Conservation (phyloP, 2,329 filamentous ascomycete species). For the Colletotrichum magnum region DNA sequence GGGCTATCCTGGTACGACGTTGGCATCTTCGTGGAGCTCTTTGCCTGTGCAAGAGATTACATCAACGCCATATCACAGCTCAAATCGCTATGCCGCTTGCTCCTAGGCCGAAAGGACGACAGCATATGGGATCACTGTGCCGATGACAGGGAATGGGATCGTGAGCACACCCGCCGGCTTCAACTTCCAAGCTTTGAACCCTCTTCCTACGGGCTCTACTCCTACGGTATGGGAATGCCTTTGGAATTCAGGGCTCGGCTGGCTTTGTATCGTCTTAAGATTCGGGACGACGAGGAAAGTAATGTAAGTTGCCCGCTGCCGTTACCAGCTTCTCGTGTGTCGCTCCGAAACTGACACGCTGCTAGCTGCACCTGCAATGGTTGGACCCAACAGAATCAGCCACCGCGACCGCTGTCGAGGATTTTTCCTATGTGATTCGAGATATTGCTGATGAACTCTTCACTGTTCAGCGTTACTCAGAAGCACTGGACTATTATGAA, state of each 20-base stretch:
- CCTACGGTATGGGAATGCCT: conserved; percentile 82
- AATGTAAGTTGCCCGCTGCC: conserved; percentile 66
- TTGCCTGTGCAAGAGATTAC: conserved; percentile 75
- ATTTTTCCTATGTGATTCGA: conserved; percentile 85
- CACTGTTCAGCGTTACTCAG: conserved; percentile 49
- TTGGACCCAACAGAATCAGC: conserved; percentile 68
- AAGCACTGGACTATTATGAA: conserved; percentile 70
- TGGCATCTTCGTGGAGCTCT: conserved; percentile 87
- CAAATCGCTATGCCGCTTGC: conserved; percentile 83
- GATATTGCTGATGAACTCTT: conserved; percentile 70
- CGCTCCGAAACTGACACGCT: conserved; percentile 34
- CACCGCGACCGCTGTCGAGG: conserved; percentile 46
- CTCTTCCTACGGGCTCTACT: conserved; percentile 64
- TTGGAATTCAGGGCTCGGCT: conserved; percentile 87
- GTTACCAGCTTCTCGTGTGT: neutral
- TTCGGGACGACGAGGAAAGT: conserved; percentile 79
- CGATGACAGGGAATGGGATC: conserved; percentile 93
- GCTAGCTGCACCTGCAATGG: conserved; percentile 76
- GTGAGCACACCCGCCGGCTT: conserved; percentile 76
- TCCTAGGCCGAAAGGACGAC: conserved; percentile 82
- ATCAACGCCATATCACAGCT: conserved; percentile 77
- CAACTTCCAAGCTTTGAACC: conserved; percentile 73
- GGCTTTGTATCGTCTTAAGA: conserved; percentile 83
- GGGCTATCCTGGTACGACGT: conserved; percentile 82
- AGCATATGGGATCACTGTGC: conserved; percentile 78